These are phyloP conservation scores for Hypoxylon lienhwacheense DNA, from an alignment of 495 filamentous ascomycete species.

Conservation along the genomic window DNA sequence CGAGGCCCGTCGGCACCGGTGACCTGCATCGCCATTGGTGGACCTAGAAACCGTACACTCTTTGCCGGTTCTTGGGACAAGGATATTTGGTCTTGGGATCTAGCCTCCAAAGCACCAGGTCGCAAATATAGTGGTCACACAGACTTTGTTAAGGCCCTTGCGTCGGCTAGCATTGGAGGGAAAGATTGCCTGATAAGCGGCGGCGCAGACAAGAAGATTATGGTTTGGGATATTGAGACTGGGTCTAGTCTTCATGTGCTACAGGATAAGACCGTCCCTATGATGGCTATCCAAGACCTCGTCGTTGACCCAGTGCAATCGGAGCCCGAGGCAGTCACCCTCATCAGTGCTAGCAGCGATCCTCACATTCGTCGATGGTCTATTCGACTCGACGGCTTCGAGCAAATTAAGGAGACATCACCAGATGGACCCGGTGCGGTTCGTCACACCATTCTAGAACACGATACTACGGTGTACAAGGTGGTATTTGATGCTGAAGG, in stretches of 20 bases:
- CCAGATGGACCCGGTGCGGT: conserved; percentile 45
- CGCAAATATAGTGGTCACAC: conserved; percentile 73
- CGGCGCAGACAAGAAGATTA: conserved; percentile 80
- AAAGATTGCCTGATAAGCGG: conserved; percentile 78
- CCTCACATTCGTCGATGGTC: conserved; percentile 79
- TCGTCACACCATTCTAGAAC: conserved; percentile 67
- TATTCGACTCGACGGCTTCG: conserved; percentile 49
- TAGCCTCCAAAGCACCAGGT: conserved; percentile 53
- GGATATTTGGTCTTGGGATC: conserved; percentile 79
- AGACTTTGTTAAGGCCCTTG: conserved; percentile 86
- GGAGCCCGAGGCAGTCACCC: conserved; percentile 49
- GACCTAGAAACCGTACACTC: conserved; percentile 56
- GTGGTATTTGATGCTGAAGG: conserved; percentile 61
- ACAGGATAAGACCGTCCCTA: conserved; percentile 65
- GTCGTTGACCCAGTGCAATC: conserved; percentile 65
- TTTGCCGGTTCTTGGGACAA: conserved; percentile 96
- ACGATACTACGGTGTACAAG: conserved; percentile 88
- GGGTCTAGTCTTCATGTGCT: conserved; percentile 71
- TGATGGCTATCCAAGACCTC: conserved; percentile 74
- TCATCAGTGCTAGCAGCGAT: conserved; percentile 83
- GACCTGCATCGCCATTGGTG: conserved; percentile 72
- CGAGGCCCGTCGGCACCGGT: conserved; percentile 78
- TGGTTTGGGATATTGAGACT: conserved; percentile 74
- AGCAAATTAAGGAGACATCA: conserved; percentile 47
- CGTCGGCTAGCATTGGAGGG: conserved; percentile 55